Evolutionary conservation across 2,329 filamentous ascomycete genomes (phyloP).

Genomic region (Fusarium clavum): DNA sequence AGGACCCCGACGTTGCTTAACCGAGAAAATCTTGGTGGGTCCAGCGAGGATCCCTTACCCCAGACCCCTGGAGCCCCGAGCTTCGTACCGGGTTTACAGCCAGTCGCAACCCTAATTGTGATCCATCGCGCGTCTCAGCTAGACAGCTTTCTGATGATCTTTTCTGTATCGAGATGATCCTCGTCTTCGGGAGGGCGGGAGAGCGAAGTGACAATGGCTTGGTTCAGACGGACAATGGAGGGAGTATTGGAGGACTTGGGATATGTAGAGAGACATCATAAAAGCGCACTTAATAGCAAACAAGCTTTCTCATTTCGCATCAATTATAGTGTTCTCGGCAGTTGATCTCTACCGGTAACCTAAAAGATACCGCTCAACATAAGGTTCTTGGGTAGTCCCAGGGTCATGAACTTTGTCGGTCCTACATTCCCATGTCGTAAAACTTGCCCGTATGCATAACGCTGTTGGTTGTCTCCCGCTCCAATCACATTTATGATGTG

Average conservation of each 20-base stretch:
- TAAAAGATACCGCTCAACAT: background rate
- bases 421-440: conserved; percentile 1
- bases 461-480: conserved; percentile 1
- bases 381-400: background rate
- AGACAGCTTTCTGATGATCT: conserved; percentile 16
- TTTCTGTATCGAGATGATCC: background rate
- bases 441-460: conserved; percentile 8
- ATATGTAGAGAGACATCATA: background rate
- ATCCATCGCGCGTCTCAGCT: conserved; percentile 28
- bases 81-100: background rate
- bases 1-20: conserved; percentile 7
- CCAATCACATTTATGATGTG: conserved; percentile 12
- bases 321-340: background rate
- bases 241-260: fast-evolving
- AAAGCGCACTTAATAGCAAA: fast-evolving
- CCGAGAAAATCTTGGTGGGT: background rate
- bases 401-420: conserved; percentile 30
- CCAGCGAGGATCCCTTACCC: background rate
- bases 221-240: background rate
- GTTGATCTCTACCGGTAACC: background rate
- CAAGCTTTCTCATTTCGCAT: fast-evolving
- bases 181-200: background rate
- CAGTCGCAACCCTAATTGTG: conserved; percentile 4
- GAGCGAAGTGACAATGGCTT: background rate
- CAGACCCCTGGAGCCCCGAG: conserved; percentile 6